phyloP scores from a whole-genome alignment of 2,329 filamentous ascomycete species.

The Ophiostoma sp. region DNA sequence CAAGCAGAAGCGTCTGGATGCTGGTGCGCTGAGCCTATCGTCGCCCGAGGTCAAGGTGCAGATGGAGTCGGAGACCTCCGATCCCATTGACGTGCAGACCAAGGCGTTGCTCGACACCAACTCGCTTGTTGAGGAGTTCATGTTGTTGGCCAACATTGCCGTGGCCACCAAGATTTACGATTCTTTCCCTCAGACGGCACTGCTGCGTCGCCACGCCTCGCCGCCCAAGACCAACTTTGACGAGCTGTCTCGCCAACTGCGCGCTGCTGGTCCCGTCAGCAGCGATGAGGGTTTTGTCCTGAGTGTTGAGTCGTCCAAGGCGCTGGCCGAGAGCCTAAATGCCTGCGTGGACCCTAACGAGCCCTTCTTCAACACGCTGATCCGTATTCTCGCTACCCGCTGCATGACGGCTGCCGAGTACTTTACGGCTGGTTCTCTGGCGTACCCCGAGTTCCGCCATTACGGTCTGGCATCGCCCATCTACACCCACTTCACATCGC shows the following conservation, averaged over 20 bases:
- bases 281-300: conserved; percentile 61
- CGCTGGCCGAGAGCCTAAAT: conserved; percentile 92
- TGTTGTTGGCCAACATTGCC: conserved; percentile 96
- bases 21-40: conserved; percentile 89
- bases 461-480: conserved; percentile 96
- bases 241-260: conserved; percentile 86
- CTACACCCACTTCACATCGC: conserved; percentile 98
- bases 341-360: conserved; percentile 74
- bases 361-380: conserved; percentile 97
- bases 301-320: conserved; percentile 80
- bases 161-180: conserved; percentile 89
- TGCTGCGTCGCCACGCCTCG: conserved; percentile 86
- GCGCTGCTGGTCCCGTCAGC: conserved; percentile 47
- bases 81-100: conserved; percentile 93
- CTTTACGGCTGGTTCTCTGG: conserved; percentile 90
- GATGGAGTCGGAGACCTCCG: conserved; percentile 91
- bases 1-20: conserved; percentile 93
- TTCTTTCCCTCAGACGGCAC: conserved; percentile 90
- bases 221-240: conserved; percentile 97
- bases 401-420: conserved; percentile 99
- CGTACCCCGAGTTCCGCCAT: conserved; percentile 92
- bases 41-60: conserved; percentile 98
- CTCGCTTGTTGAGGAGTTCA: conserved; percentile 97
- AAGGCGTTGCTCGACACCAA: conserved; percentile 94
- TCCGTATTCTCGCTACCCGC: conserved; percentile 94